Base-by-base conservation (phyloP, 2,329 filamentous ascomycete genomes). In the Ophiosphaerella korrae region DNA sequence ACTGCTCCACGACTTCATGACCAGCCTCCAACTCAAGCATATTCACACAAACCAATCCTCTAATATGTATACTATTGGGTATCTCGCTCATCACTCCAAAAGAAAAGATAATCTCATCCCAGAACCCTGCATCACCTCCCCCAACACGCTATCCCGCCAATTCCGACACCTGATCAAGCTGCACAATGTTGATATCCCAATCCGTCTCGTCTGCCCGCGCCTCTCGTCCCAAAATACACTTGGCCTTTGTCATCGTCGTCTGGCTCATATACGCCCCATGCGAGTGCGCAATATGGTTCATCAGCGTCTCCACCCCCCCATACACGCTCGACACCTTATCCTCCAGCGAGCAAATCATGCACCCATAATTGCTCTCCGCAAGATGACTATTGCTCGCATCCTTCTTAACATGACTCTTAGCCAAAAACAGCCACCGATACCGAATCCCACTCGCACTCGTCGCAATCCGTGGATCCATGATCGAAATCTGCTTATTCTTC, bases 151-250 rank as follows among this genome's bases (percentile, higher is more conserved):
- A 37, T 33, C 34, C 35, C 21, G 51, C 44, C 13, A 60, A 34
- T 41, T 57, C 54, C 33, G 52, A 53, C 9, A 58, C 50, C 43
- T 52, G 47, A 24, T 39, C 42, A 38, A 63, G 62, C 7, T 62
- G 57, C 7, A 68, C 67, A 38, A 75, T 50, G 57, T 74, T 73
- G 5, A 75, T 56, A 59, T 76, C 74, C 64, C 66, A 74, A 13
- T 71, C 66, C 54, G 13, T 31, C 36, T 75, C 72, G 3, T 61
- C 56, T 29, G 12, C 18, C 2, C 57, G 63, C 6, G 74, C 67
- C 33, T 60, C 49, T n/a, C 74, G 58, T 0, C 74, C 74, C 1
- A 75, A 32, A 5, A 77, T 55, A 52, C 73, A 73, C 36, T 59
- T 68, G 5, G 64, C 70, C 63, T 68, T 68, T 40, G 45, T 48